Percentiles rank a stretch among this genome's conserved stretches.
These are phyloP conservation scores for Euphorbia lathyris DNA, from an alignment of 345 rosid species.

Conservation along the genomic window DNA sequence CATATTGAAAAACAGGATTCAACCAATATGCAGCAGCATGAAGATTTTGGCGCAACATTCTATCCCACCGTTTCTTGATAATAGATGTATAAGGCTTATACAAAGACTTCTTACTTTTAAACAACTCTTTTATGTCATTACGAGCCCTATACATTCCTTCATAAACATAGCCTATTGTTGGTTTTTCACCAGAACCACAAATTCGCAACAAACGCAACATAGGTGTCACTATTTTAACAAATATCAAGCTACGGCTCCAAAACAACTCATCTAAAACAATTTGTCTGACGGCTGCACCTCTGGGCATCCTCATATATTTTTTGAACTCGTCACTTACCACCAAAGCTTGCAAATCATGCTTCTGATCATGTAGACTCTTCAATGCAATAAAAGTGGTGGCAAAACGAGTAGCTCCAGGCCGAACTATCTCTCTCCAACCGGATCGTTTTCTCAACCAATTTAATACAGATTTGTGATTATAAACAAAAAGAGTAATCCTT, in stretches of 20 bases:
- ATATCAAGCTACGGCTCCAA: background rate
- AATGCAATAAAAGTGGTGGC: background rate
- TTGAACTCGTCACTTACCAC: background rate
- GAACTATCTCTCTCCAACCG: background rate
- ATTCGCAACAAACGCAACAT: background rate
- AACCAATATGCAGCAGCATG: too few relatives aligned
- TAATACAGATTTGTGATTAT: too few relatives aligned
- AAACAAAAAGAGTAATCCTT: background rate
- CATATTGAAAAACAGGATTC: too few relatives aligned
- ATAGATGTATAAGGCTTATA: slow-evolving; percentile 4
- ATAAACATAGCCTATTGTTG: background rate
- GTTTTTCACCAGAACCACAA: background rate
- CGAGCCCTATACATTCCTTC: background rate
- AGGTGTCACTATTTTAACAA: background rate
- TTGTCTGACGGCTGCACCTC: background rate
- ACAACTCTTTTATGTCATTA: background rate
- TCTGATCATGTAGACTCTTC: background rate
- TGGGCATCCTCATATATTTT: too few relatives aligned
- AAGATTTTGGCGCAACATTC: too few relatives aligned
- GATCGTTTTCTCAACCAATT: background rate
- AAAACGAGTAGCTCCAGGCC: background rate
- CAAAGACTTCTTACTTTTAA: background rate
- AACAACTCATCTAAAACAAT: background rate
- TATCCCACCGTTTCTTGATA: too few relatives aligned
- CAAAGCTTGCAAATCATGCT: background rate